Evolutionary conservation across 2,329 filamentous ascomycete genomes (phyloP), one percentile per base, ranked within the genome.

Genomic region (Malbranchea zuffiana): DNA sequence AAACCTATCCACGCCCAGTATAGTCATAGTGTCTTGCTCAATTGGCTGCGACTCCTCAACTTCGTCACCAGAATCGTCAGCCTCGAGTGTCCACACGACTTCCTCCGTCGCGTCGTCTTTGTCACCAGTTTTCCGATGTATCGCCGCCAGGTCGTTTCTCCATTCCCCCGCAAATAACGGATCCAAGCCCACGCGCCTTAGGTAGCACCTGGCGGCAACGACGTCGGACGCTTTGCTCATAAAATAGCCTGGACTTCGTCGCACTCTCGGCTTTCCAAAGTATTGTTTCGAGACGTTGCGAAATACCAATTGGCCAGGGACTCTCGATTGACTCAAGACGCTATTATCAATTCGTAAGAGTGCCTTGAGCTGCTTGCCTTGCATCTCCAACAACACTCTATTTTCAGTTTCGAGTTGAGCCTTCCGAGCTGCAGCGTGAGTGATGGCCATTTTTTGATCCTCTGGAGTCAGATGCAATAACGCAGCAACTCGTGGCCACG

Each of bases 261-360:
- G 34, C 6, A 39, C 21, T 16, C 32, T 43, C 15, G 50, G 8
- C 2, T 24, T 44, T 5, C 43, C 41, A 6, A 44, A 42, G 15
- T 44, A 43, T 13, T 48, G 42, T 18, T 44, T 44, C 13, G 49
- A 47, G 6, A 49, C 45, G 13, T 43, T 54, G 17, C 47, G 48
- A 18, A 57, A 52, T 11, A 56, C 47, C 4, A 55, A 39, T 30
- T 53, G 50, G 16, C 45, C 46, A 3, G 52, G 52, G n/a, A 50
- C 48, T 6, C 34, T 35, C 16, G 48, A 46, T 13, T 36, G 35
- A 20, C 43, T 47, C 34, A 50, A 25, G 21, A 45, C 39, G 23
- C 50, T 55, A 32, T 61, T 54, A 32, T 63, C 59, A 4, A 57
- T 45, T 7, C 37, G 42, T 41, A 61, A 38, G 13, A 63, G 44